Base-by-base conservation (phyloP, 2,329 filamentous ascomycete species). In the Trichoderma sp. region DNA sequence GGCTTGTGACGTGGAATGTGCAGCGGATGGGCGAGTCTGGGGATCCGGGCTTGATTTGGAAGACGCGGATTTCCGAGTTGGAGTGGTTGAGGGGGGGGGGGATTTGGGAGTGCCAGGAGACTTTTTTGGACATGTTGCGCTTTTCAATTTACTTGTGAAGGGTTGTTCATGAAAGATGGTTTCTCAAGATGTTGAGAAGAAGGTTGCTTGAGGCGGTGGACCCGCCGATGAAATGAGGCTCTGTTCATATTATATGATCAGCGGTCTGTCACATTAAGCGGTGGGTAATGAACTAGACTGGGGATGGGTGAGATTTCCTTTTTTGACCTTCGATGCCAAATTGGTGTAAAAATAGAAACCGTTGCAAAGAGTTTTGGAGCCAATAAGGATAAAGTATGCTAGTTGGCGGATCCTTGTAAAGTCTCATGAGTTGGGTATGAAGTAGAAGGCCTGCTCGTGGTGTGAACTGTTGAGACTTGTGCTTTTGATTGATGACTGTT, bases 91-190 rank as follows among this genome's bases (percentile, higher is more conserved):
- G 21, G 4, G 52, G 1, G n/a, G 63, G 63, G 52, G 58, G 34
- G 37, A 49, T 24, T 14, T 46, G 34, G 14, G 58, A 8, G 51
- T 66, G 52, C 63, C 63, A 66, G 18, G 63, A 66, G 52, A 58
- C 63, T 34, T 66, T 66, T 32, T 34, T 18, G 4, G 63, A 10
- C 63, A 68, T 60, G n/a, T 26, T 14, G 16, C 18, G 4, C 14
- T 43, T 8, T 43, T n/a, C 6, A n/a, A 3, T 5, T 24, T 51
- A n/a, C 30, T 16, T 46, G 37, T 16, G 14, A 39, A 39, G 16
- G 1, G 16, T 39, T 21, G 39, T 26, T 26, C 26, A 4, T 26
- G 24, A 8, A 1, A 43, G 39, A 39, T 39, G 16, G 7, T 18
- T 39, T 43, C 39, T 43, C 0, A 43, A 43, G 7, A n/a, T 18